A percentile compares a stretch with the other conserved stretches of the same genome.
Conservation (phyloP, 257 asterid species). For the Apocynum venetum region DNA sequence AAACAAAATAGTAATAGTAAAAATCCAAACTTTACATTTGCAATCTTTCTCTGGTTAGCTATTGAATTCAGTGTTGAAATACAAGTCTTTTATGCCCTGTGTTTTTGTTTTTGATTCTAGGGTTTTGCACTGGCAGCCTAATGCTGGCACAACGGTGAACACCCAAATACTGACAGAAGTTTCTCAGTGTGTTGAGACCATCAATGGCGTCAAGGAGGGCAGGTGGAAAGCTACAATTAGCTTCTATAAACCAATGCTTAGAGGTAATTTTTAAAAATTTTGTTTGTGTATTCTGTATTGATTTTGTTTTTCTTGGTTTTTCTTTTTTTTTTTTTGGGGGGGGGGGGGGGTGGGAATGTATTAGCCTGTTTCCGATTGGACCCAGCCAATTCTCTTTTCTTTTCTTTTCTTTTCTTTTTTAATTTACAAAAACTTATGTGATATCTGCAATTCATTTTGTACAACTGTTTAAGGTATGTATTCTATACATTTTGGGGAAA, state of each 20-base stretch:
- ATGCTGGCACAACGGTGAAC: conserved; percentile 83
- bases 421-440: neutral
- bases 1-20: neutral
- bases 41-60: neutral
- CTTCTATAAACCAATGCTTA: conserved; percentile 70
- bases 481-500: neutral
- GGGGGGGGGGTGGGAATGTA: too few species aligned
- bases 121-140: conserved; percentile 97
- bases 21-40: neutral
- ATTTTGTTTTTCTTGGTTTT: neutral
- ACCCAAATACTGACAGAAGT: conserved; percentile 82
- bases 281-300: neutral
- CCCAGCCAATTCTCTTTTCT: too few species aligned
- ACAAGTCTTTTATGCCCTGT: neutral
- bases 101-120: conserved; percentile 31
- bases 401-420: neutral
- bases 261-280: conserved; percentile 39
- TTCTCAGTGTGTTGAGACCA: conserved; percentile 84
- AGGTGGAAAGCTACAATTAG: conserved; percentile 88
- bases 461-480: neutral
- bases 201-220: conserved; percentile 89
- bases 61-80: neutral
- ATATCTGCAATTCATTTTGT: neutral
- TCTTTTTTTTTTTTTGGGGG: too few species aligned
- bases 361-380: too few species aligned